Base-by-base conservation (phyloP, 1,284 basidiomycete species). In the Meripilus lineatus region DNA sequence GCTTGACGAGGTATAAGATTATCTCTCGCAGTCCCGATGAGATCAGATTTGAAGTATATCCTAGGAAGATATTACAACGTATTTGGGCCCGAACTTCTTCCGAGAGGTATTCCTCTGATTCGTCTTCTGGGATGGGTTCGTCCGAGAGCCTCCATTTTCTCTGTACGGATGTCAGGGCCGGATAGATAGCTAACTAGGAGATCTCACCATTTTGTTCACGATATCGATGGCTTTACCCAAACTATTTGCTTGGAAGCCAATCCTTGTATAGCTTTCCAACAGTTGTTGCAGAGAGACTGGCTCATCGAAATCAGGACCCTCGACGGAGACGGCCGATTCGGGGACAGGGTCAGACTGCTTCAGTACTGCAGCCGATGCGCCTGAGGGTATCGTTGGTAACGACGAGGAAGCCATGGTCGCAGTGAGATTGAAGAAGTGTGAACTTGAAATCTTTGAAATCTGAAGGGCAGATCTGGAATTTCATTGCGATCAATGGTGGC, bases 31-130 rank as follows among this genome's bases (percentile, higher is more conserved):
- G 71, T 7, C 96, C 96, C 3, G 95, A 98, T 0, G 96, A 99
- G 56, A 99, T 96, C 24, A 99, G 79, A 66, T 99, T 99, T 35
- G 95, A 99, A 2, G 96, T 99, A 68, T 95, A 99, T 42, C 96
- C 96, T 32, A 99, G 82, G 64, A 99, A 96, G 59, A 99, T 79
- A 49, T 84, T 87, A 68, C 91, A 93, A 32, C 78, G 75, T 18
- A 80, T 88, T 52, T 79, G 67, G 13, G 77, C 72, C 45, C 90
- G 80, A 39, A 84, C 69, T 46, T 76, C 69, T 2, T 77, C 75
- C 50, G 74, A 68, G 11, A 67, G 58, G 57, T 77, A 82, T 44
- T 84, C 74, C 26, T 88, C 83, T 3, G 76, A 64, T 59, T 89
- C 86, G 56, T 89, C 81, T 33, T 76, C 75, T 13, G 68, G 56